Base-by-base conservation (phyloP, 208 protist genomes). In the Herpetomonas muscarum region DNA sequence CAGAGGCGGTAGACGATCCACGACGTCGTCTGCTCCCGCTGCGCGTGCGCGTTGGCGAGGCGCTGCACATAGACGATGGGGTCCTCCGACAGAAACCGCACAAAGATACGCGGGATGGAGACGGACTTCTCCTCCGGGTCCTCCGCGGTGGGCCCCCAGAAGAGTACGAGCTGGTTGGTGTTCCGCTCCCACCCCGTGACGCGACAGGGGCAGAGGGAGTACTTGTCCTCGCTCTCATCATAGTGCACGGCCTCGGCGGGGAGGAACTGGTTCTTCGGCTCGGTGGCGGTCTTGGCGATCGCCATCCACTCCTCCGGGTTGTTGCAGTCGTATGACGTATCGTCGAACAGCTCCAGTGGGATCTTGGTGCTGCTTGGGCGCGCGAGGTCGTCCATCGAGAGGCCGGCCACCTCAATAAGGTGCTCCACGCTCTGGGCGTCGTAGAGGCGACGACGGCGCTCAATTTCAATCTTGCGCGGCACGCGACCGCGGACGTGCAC, bases 391-490 rank as follows among this genome's bases (percentile, higher is more conserved):
- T 76, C 61, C 62, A 87, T 67, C 31, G 79, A 70, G 51, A 93
- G 61, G 25, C 91, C 87, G 42, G 77, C 79, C 29, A 94, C 63
- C 17, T 60, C 42, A 15, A 98, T 53, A 22, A 98, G 78, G 36
- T 87, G 59, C 15, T 73, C 55, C 10, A 95, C 79, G 65, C 84
- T 72, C 52, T 93, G 73, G 41, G 70, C 79, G 37, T 96, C 94
- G 68, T 93, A 97, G 22, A 88, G 75, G n/a, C 91, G 81, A n/a
- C 93, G 87, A 3, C 85, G 80, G 19, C 95, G 85, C 67, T 99
- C 96, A 44, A 99, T 94, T 52, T 97, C 89, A 50, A 99, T 92
- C 46, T 95, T 77, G 36, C 97, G 85, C 6, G 97, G 97, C 44
- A 97, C 87, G 24, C 81, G 64, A 7, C 94, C 96, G 3, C 87